These are phyloP conservation scores for Pestalotiopsis sp. DNA, from an alignment of 2,329 filamentous ascomycete species.

Conservation along the genomic window DNA sequence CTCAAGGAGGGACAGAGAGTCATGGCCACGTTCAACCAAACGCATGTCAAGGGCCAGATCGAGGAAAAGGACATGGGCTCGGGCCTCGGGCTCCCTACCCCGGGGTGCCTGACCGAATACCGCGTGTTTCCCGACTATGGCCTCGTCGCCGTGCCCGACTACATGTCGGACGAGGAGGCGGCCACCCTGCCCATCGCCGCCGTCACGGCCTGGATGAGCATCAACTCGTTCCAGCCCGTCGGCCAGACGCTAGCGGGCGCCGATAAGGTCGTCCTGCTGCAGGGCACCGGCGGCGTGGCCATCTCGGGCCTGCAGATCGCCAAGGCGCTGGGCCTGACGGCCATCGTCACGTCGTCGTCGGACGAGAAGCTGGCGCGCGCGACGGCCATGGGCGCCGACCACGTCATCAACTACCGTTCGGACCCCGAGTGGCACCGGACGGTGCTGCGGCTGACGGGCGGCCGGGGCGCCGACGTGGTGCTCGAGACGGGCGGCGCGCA, in stretches of 20 bases:
- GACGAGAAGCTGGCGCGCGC: constrained; percentile 53
- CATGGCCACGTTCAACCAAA: constrained; percentile 64
- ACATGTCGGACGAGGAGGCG: constrained; percentile 62
- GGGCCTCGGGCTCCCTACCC: constrained; percentile 63
- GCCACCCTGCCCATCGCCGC: constrained; percentile 62
- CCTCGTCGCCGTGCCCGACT: constrained; percentile 57
- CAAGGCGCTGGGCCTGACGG: constrained; percentile 51
- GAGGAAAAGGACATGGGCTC: constrained; percentile 54
- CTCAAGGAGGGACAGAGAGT: constrained; percentile 67
- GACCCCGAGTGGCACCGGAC: constrained; percentile 53
- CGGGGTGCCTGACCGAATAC: constrained; percentile 61
- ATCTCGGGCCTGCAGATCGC: constrained; percentile 57
- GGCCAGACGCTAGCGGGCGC: constrained; percentile 48
- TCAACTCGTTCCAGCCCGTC: constrained; percentile 61
- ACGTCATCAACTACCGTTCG: constrained; percentile 56
- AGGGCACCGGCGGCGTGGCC: constrained; percentile 58
- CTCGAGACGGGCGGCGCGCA: constrained; percentile 57
- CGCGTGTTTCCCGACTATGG: constrained; percentile 60
- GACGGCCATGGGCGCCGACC: constrained; percentile 51
- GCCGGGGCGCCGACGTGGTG: constrained; percentile 54
- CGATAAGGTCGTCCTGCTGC: constrained; percentile 50
- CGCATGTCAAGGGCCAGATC: constrained; percentile 61
- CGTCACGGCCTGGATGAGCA: constrained; percentile 67
- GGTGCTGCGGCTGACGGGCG: constrained; percentile 47
- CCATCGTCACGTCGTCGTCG: constrained; percentile 43